phyloP scores from a whole-genome alignment of 192 early-diverging fungal species.

The Borealophlyctis nickersoniae region DNA sequence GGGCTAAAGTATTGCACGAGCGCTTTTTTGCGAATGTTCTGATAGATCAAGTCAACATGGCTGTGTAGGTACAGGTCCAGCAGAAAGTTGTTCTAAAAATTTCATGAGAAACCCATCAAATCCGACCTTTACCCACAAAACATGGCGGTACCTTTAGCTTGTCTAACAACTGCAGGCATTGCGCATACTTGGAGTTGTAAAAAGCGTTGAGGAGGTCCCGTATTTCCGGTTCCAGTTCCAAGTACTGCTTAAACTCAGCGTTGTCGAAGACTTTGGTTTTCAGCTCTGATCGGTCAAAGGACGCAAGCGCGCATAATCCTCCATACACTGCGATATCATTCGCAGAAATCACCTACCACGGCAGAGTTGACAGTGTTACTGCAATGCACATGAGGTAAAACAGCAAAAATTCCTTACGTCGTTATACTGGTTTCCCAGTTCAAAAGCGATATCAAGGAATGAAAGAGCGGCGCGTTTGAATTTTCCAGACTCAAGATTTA shows the following conservation, averaged over 20 bases:
- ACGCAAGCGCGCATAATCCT: conserved; percentile 72
- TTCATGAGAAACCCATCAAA: too few species aligned
- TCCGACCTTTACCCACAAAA: background rate
- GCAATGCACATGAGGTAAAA: too few species aligned
- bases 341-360: conserved; percentile 52
- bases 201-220: conserved; percentile 70
- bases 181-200: conserved; percentile 71
- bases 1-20: conserved; percentile 80
- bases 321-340: conserved; percentile 83
- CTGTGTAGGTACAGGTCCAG: conserved; percentile 72
- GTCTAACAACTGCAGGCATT: conserved; percentile 64
- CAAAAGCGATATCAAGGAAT: conserved; percentile 62
- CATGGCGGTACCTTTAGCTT: conserved; percentile 55
- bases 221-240: conserved; percentile 81
- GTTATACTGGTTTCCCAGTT: conserved; percentile 38
- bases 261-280: conserved; percentile 72
- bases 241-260: conserved; percentile 65
- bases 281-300: conserved; percentile 70
- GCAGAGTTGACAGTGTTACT: too few species aligned
- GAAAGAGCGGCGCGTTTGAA: conserved; percentile 58
- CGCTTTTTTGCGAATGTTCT: conserved; percentile 72
- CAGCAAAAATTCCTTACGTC: too few species aligned
- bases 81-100: conserved; percentile 46
- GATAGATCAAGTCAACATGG: conserved; percentile 66
- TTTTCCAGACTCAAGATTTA: conserved; percentile 55